These are phyloP conservation scores for Aspergillus texensis DNA, from an alignment of 2,329 filamentous ascomycete species.

Conservation along the genomic window DNA sequence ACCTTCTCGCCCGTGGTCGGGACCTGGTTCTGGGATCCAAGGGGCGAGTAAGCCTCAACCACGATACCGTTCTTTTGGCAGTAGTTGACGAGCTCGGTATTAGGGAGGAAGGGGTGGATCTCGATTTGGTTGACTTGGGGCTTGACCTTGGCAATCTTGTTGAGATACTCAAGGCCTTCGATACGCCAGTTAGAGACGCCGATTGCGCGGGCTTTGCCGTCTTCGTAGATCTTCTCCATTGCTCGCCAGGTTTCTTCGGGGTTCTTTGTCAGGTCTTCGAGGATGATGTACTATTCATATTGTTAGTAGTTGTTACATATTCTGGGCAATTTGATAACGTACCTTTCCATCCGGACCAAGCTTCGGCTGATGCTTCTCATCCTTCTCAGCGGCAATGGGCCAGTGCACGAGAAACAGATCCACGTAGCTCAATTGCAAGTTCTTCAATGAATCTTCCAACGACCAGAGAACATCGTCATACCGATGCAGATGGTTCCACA, in stretches of 20 bases:
- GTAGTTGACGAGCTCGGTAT: slow-evolving; percentile 46
- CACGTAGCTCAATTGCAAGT: slow-evolving; percentile 69
- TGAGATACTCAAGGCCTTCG: slow-evolving; percentile 51
- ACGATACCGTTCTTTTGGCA: slow-evolving; percentile 45
- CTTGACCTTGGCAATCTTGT: slow-evolving; percentile 45
- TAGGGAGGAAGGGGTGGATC: slow-evolving; percentile 51
- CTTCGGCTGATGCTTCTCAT: slow-evolving; percentile 50
- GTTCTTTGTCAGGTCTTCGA: slow-evolving; percentile 67
- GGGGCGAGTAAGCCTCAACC: slow-evolving; percentile 47
- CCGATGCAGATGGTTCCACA: slow-evolving; percentile 57
- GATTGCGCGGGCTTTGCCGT: slow-evolving; percentile 68
- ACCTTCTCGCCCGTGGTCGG: slow-evolving; percentile 69
- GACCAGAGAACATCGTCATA: slow-evolving; percentile 52
- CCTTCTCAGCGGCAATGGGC: slow-evolving; percentile 53
- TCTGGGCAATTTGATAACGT: too few relatives aligned
- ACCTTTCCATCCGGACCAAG: slow-evolving; percentile 55
- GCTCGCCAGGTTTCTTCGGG: slow-evolving; percentile 66
- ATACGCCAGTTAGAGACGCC: slow-evolving; percentile 76
- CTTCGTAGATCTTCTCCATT: slow-evolving; percentile 62
- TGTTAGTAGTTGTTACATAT: background rate
- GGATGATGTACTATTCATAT: slow-evolving; percentile 58
- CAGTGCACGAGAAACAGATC: slow-evolving; percentile 67
- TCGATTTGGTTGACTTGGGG: slow-evolving; percentile 51
- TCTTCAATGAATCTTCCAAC: slow-evolving; percentile 64
- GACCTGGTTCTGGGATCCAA: slow-evolving; percentile 69